phyloP scores from a whole-genome alignment of 805 yeast genomes.

The Ogataea methylovora region DNA sequence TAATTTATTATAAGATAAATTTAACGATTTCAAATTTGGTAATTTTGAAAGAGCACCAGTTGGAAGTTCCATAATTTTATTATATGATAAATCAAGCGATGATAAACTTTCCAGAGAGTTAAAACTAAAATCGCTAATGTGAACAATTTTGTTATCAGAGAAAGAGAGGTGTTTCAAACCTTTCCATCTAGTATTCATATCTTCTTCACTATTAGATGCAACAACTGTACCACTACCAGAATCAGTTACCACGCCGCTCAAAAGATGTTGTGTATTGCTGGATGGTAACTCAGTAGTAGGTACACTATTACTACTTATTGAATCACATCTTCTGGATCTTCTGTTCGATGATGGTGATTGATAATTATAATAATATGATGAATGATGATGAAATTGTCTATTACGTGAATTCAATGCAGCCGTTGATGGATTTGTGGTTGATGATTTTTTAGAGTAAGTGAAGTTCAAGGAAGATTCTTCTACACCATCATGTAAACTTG shows the following conservation, averaged over 20 bases:
- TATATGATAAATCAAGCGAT: constrained; percentile 48
- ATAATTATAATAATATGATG: constrained; percentile 1
- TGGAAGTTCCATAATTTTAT: constrained; percentile 42
- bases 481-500: not conserved
- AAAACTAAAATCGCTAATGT: constrained; percentile 23
- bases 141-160: constrained; percentile 29
- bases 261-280: too few relatives aligned
- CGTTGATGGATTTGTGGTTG: not conserved
- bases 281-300: too few relatives aligned
- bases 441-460: not conserved
- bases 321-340: constrained; percentile 6
- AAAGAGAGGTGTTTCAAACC: constrained; percentile 32
- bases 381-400: not conserved
- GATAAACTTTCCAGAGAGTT: constrained; percentile 24
- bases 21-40: constrained; percentile 40
- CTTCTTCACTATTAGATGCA: not conserved
- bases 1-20: constrained; percentile 43
- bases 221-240: not conserved
- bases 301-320: constrained; percentile 2
- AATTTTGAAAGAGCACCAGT: constrained; percentile 41
- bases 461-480: too few relatives aligned
- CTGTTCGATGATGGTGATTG: not conserved
- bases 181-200: constrained; percentile 24
- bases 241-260: not conserved
- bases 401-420: not conserved